These are phyloP conservation scores for Dryadomyces quercivorus DNA, from an alignment of 2,329 filamentous ascomycete species.

Conservation along the genomic window DNA sequence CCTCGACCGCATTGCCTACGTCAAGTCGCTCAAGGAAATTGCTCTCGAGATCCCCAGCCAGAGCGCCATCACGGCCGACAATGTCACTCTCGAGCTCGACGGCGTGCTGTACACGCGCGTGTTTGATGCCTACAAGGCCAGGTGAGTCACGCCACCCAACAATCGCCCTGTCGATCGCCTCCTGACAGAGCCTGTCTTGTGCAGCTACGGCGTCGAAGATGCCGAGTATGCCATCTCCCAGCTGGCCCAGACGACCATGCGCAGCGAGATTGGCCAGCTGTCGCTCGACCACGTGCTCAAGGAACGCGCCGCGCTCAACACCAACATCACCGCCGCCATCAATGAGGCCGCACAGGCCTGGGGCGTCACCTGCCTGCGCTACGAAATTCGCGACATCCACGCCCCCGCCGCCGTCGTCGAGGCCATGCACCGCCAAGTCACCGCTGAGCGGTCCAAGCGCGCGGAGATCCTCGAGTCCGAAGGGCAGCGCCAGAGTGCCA, in stretches of 20 bases:
- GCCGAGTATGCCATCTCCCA: constrained; percentile 98
- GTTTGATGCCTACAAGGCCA: constrained; percentile 96
- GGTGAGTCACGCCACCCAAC: constrained; percentile 36
- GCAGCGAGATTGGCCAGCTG: constrained; percentile 92
- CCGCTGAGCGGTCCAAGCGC: constrained; percentile 91
- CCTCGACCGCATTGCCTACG: constrained; percentile 91
- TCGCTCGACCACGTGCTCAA: constrained; percentile 96
- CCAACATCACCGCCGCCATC: constrained; percentile 96
- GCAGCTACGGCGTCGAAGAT: constrained; percentile 92
- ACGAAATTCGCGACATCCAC: constrained; percentile 98
- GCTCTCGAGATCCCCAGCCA: constrained; percentile 96
- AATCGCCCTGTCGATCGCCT: neutral
- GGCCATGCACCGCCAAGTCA: constrained; percentile 97
- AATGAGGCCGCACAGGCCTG: constrained; percentile 95
- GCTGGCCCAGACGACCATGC: constrained; percentile 97
- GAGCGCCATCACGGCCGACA: constrained; percentile 96
- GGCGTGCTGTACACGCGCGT: constrained; percentile 92
- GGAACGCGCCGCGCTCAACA: constrained; percentile 90
- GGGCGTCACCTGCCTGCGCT: constrained; percentile 91
- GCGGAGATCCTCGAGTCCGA: constrained; percentile 97
- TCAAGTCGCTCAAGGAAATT: constrained; percentile 91
- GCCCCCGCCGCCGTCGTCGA: constrained; percentile 86
- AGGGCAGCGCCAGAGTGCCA: constrained; percentile 90
- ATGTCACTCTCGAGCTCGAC: constrained; percentile 92
- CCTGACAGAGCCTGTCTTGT: neutral